phyloP scores from a whole-genome alignment of 768 basidiomycete genomes.

The Boletus reticuloceps region DNA sequence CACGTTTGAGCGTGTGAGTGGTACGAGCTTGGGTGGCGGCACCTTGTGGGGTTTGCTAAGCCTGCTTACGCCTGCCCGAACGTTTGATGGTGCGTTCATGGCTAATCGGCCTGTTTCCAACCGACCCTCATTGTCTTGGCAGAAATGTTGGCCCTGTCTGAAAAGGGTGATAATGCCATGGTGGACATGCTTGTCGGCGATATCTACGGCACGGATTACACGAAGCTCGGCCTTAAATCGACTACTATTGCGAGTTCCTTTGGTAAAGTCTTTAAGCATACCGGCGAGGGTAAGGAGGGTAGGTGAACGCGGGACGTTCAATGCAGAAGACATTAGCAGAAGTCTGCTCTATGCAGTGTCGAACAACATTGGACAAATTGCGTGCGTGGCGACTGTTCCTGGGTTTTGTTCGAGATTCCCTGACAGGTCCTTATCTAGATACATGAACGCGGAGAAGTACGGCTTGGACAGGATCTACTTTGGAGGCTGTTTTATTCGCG shows the following conservation, averaged over 20 bases:
- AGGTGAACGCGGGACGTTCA: slow-evolving; percentile 70
- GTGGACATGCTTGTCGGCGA: slow-evolving; percentile 99
- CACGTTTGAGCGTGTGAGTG: slow-evolving; percentile 92
- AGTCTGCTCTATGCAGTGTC: slow-evolving; percentile 94
- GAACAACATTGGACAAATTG: slow-evolving; percentile 99
- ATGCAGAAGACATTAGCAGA: slow-evolving; percentile 90
- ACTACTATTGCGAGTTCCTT: slow-evolving; percentile 98
- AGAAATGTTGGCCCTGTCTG: slow-evolving; percentile 97
- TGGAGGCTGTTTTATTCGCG: slow-evolving; percentile 98
- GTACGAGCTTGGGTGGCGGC: slow-evolving; percentile 95
- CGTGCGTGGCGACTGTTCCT: slow-evolving; percentile 58
- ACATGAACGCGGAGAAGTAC: slow-evolving; percentile 99
- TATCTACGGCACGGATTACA: slow-evolving; percentile 98
- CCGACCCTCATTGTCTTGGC: slow-evolving; percentile 13
- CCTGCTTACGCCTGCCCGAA: slow-evolving; percentile 89
- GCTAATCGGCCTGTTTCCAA: background rate
- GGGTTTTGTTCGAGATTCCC: background rate
- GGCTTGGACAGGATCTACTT: slow-evolving; percentile 96
- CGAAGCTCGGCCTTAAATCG: slow-evolving; percentile 92
- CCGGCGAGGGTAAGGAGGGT: slow-evolving; percentile 39
- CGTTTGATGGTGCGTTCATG: slow-evolving; percentile 84
- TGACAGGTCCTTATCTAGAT: slow-evolving; percentile 35
- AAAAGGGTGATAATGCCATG: slow-evolving; percentile 86
- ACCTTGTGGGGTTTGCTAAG: slow-evolving; percentile 96
- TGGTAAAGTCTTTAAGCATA: slow-evolving; percentile 96